Conservation (phyloP, 768 basidiomycete genomes). For the Phylloporus sp. region DNA sequence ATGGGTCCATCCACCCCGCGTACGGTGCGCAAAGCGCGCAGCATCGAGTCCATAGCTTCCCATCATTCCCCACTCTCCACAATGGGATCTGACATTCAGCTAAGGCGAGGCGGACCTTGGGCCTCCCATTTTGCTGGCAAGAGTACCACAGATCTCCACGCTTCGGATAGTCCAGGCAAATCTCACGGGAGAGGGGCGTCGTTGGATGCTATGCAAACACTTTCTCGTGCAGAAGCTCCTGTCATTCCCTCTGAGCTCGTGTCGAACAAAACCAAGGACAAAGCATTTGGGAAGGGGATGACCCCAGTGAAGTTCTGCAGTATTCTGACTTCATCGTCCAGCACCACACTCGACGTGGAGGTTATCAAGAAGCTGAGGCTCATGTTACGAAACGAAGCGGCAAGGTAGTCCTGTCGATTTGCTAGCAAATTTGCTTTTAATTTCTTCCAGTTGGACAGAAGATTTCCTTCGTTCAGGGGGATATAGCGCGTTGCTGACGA, state of each 20-base stretch:
- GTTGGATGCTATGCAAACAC: conserved; percentile 47
- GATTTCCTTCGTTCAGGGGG: conserved; percentile 81
- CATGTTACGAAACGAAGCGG: conserved; percentile 86
- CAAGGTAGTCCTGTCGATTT: conserved; percentile 46
- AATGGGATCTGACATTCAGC: conserved; percentile 33
- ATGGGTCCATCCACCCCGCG: conserved; percentile 43
- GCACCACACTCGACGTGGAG: conserved; percentile 76
- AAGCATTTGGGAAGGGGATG: conserved; percentile 45
- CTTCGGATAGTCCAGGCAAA: conserved; percentile 26
- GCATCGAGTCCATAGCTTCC: conserved; percentile 64
- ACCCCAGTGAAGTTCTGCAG: conserved; percentile 65
- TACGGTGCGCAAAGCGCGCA: conserved; percentile 62
- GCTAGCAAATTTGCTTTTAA: neutral
- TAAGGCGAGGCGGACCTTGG: conserved; percentile 23
- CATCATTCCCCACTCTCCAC: conserved; percentile 39
- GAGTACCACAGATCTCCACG: conserved; percentile 29
- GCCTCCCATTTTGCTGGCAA: conserved; percentile 26
- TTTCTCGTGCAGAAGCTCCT: conserved; percentile 51
- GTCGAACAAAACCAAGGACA: conserved; percentile 47
- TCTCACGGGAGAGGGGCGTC: conserved; percentile 58
- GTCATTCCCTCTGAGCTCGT: conserved; percentile 34
- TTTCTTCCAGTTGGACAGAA: conserved; percentile 70
- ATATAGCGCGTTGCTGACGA: conserved; percentile 75
- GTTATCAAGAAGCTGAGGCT: conserved; percentile 83
- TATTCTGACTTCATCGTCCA: conserved; percentile 62